Conservation (phyloP, 1,284 basidiomycete genomes). For the Abortiporus biennis region DNA sequence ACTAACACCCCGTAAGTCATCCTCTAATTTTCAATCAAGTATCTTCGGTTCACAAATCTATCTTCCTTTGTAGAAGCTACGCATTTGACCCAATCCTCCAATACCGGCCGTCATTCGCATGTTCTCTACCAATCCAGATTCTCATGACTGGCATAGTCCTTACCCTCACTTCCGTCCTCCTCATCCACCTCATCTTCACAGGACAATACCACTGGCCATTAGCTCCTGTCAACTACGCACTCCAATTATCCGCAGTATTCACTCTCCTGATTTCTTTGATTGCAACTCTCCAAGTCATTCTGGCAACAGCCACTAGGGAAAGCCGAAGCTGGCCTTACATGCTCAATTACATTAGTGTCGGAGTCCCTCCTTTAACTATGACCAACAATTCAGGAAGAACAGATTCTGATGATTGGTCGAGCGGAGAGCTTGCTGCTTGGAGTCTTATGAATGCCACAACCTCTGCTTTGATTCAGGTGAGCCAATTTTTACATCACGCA, state of each 20-base stretch:
- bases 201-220: constrained; percentile 95
- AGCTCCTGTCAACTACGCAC: constrained; percentile 84
- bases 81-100: constrained; percentile 64
- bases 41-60: neutral
- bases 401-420: constrained; percentile 47
- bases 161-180: constrained; percentile 82
- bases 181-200: constrained; percentile 92
- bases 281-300: constrained; percentile 74
- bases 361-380: constrained; percentile 59
- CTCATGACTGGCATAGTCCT: constrained; percentile 84
- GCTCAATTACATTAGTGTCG: constrained; percentile 85
- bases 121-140: constrained; percentile 89
- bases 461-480: constrained; percentile 79
- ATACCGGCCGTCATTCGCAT: constrained; percentile 74
- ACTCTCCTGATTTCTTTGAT: constrained; percentile 75
- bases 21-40: too few species aligned
- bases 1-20: too few species aligned
- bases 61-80: constrained; percentile 21
- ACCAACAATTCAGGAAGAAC: constrained; percentile 54
- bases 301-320: constrained; percentile 52
- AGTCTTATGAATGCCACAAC: constrained; percentile 84
- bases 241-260: constrained; percentile 81
- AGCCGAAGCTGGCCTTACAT: constrained; percentile 89
- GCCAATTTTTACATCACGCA: constrained; percentile 16
- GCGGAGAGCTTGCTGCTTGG: constrained; percentile 74